Evolutionary conservation across 192 early-diverging fungal species (phyloP).

Genomic region (Ambispora gerdemannii): DNA sequence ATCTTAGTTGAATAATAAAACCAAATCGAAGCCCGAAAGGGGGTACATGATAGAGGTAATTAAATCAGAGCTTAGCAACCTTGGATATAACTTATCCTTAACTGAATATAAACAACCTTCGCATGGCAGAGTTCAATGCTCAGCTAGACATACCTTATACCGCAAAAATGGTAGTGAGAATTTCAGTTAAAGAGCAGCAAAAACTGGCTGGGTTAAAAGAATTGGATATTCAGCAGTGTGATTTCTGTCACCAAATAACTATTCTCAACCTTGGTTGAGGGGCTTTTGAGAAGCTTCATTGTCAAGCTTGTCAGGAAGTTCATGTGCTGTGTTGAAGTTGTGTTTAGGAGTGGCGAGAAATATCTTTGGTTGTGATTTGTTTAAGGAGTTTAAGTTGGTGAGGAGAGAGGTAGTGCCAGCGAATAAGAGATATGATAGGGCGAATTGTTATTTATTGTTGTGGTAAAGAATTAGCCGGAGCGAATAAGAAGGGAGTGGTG

Average conservation of each 20-base stretch:
- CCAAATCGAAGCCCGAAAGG: no score
- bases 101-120: not conserved
- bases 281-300: conserved; percentile 3
- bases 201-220: no score
- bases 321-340: not conserved
- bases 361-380: not conserved
- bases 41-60: no score
- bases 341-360: not conserved
- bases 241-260: not conserved
- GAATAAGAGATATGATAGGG: not conserved
- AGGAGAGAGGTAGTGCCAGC: not conserved
- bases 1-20: no score
- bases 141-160: not conserved
- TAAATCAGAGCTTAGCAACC: no score
- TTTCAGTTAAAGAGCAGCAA: no score
- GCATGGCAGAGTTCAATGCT: conserved; percentile 1
- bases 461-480: not conserved
- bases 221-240: not conserved
- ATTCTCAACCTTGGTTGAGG: conserved; percentile 7
- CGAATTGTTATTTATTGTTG: not conserved
- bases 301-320: conserved; percentile 3
- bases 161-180: no score
- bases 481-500: not conserved
- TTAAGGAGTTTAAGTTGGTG: not conserved
- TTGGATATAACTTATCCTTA: conserved; percentile 2